These are phyloP conservation scores for Talaromyces sp. DNA, from an alignment of 2,329 filamentous ascomycete genomes.

Conservation along the genomic window DNA sequence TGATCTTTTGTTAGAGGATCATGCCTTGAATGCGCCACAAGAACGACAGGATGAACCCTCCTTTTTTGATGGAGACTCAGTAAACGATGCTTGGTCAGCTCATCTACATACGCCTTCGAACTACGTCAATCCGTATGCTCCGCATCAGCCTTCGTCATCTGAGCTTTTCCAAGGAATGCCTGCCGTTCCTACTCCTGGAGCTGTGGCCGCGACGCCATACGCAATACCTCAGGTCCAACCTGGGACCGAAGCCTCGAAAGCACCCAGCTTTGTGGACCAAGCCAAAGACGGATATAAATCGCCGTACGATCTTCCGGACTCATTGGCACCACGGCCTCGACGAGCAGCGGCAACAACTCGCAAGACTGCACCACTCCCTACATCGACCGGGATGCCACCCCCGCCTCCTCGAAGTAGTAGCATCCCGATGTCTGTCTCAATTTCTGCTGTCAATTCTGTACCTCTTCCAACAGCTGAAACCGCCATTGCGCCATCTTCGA, in stretches of 20 bases:
- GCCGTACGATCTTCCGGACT: constrained; percentile 91
- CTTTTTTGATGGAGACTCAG: constrained; percentile 17
- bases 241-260: constrained; percentile 38
- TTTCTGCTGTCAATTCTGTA: not conserved
- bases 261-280: constrained; percentile 85
- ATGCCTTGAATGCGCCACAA: constrained; percentile 28
- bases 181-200: constrained; percentile 22
- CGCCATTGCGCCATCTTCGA: constrained; percentile 21
- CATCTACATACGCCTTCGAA: constrained; percentile 24
- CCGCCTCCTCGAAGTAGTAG: constrained; percentile 63
- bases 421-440: constrained; percentile 41
- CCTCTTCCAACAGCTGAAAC: constrained; percentile 27
- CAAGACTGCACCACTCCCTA: constrained; percentile 47
- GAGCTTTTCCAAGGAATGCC: constrained; percentile 42
- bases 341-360: constrained; percentile 60
- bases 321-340: constrained; percentile 60
- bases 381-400: constrained; percentile 43
- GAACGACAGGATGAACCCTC: constrained; percentile 26
- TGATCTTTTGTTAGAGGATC: constrained; percentile 73
- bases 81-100: constrained; percentile 19
- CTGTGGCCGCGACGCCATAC: constrained; percentile 10
- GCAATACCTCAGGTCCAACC: not conserved
- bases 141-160: constrained; percentile 49
- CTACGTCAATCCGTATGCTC: constrained; percentile 46
- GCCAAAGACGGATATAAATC: constrained; percentile 88